phyloP scores from a whole-genome alignment of 140 eudicot species.

The Cichorium intybus region DNA sequence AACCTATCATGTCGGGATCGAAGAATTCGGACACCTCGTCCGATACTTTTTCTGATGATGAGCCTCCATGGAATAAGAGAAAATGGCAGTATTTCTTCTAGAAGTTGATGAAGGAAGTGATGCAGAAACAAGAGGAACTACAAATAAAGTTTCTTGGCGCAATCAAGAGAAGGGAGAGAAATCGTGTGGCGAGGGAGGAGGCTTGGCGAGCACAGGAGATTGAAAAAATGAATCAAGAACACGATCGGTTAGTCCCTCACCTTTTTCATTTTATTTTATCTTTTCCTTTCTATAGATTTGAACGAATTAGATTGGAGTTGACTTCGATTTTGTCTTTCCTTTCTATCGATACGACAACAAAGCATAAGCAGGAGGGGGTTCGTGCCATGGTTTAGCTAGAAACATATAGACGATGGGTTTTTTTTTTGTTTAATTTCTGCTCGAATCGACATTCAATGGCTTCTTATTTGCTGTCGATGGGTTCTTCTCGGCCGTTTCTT shows the following conservation, averaged over 20 bases:
- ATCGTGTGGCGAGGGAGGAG: constrained; percentile 49
- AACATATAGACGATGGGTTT: no score
- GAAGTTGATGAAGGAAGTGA: constrained; percentile 47
- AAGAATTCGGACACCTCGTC: constrained; percentile 24
- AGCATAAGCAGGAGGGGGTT: no score
- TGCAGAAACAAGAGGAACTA: constrained; percentile 47
- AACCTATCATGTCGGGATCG: constrained; percentile 17
- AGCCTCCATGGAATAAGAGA: constrained; percentile 26
- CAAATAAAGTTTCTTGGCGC: constrained; percentile 49
- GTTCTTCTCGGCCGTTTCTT: no score
- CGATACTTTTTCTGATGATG: constrained; percentile 23
- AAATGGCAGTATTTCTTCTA: constrained; percentile 44
- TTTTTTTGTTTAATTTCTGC: no score
- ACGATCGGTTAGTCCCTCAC: constrained; percentile 41
- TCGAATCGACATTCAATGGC: no score
- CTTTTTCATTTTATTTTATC: no score
- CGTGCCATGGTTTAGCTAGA: no score
- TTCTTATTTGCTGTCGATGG: no score
- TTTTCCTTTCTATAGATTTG: no score
- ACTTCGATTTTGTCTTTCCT: no score
- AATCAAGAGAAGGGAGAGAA: constrained; percentile 49
- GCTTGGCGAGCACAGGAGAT: constrained; percentile 57
- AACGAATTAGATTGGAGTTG: no score
- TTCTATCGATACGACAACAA: no score
- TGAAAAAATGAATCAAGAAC: constrained; percentile 41